Base-by-base conservation (phyloP, 2,329 filamentous ascomycete species). In the Arthrobotrys iridis region DNA sequence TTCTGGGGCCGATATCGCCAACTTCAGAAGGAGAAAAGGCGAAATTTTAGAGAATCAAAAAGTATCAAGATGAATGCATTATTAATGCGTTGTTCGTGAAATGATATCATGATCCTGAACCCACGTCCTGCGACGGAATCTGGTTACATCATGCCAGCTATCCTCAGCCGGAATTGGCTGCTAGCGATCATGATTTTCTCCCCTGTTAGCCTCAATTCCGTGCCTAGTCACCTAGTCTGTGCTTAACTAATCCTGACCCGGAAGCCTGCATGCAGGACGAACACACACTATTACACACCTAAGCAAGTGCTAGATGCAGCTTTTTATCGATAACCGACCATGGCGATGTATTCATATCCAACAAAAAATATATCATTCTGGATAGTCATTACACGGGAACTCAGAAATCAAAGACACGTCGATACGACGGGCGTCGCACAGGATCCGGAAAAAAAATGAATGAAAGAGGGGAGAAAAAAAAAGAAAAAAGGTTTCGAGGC, bases 71-170 rank as follows among this genome's bases (percentile, higher is more conserved):
- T 45, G 50, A 33, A 48, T 33, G 45, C 60, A 62, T 55, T n/a
- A n/a, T n/a, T 48, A 43, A 74, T 74, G 68, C 35, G 68, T 46
- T 74, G 60, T 74, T 24, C 60, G 60, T 57, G 62, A 55, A 60
- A 45, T 70, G 65, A 70, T 62, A 70, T 70, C 65, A 74, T 66
- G 62, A 66, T 67, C 10, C n/a, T 35, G 20, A 58, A 18, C 46
- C 57, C 59, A 72, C 30, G 41, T 63, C 48, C 48, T 20, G 35
- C 35, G 15, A 43, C n/a, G 22, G 22, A 33, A 33, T 70, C 43
- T 37, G 70, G 70, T 74, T 67, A 74, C 70, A 74, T 74, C 70
- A 74, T 74, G 62, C 65, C 57, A 62, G 45, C 43, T 35, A 62
- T 8, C 30, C 35, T 28, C 40, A 62, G 45, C 65, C 55, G 55